Evolutionary conservation across 225 moss, liverwort and hornwort genomes (phyloP).

Genomic region (Pleurozium schreberi): DNA sequence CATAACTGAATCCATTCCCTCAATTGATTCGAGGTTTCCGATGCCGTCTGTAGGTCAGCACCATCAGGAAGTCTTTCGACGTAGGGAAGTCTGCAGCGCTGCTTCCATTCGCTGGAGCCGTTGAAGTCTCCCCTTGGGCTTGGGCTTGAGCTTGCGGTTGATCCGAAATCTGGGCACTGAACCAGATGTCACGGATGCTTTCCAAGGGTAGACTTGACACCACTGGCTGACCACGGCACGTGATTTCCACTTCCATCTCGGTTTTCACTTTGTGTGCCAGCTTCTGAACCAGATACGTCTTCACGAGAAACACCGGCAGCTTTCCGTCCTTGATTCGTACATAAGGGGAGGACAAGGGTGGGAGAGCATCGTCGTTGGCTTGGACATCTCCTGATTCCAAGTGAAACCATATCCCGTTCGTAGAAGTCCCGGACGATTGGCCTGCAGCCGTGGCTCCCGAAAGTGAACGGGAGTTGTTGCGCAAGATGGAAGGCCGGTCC

Average conservation of each 20-base stretch:
- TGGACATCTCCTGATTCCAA: conserved; percentile 63
- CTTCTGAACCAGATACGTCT: conserved; percentile 83
- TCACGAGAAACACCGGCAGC: conserved; percentile 76
- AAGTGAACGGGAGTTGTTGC: conserved; percentile 16
- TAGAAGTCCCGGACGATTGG: conserved; percentile 10
- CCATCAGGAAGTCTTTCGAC: conserved; percentile 83
- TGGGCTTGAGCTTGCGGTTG: not conserved
- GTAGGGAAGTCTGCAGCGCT: conserved; percentile 44
- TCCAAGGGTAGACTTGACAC: conserved; percentile 96
- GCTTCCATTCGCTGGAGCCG: conserved; percentile 29
- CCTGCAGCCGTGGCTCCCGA: conserved; percentile 24
- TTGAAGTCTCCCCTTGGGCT: conserved; percentile 42
- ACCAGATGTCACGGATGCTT: conserved; percentile 96
- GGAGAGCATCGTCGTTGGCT: conserved; percentile 67
- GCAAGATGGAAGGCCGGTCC: conserved; percentile 36
- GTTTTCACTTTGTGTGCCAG: conserved; percentile 40
- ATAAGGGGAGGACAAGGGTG: conserved; percentile 62
- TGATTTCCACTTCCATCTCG: conserved; percentile 83
- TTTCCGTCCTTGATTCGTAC: conserved; percentile 92
- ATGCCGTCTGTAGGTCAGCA: conserved; percentile 80
- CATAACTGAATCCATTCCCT: not conserved
- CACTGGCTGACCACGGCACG: conserved; percentile 91
- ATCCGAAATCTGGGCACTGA: conserved; percentile 63
- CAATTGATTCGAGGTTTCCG: conserved; percentile 40
- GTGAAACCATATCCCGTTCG: conserved; percentile 90